Percentiles rank a stretch among this genome's conserved stretches.
These are phyloP conservation scores for Apiosordaria backusii DNA, from an alignment of 495 filamentous ascomycete species.

Conservation along the genomic window DNA sequence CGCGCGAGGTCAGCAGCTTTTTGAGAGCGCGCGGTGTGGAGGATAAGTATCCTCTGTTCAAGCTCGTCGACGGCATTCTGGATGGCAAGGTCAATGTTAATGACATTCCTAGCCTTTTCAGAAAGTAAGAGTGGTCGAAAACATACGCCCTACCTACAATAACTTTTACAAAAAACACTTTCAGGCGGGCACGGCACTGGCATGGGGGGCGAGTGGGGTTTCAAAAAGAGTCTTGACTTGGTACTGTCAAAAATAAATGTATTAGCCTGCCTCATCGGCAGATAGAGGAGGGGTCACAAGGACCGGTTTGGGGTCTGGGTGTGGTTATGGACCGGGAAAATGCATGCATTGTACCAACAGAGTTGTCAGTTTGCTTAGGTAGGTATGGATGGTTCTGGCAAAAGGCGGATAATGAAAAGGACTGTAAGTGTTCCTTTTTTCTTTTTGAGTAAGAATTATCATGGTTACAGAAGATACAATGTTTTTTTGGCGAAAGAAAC, in stretches of 20 bases:
- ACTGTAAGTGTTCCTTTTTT: background rate
- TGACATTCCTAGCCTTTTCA: slow-evolving; percentile 58
- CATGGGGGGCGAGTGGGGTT: background rate
- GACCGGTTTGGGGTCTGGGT: background rate
- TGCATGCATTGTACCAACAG: background rate
- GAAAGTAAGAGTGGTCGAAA: slow-evolving; percentile 20
- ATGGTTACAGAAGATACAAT: background rate
- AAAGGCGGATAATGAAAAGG: slow-evolving; percentile 6
- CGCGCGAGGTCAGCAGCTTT: slow-evolving; percentile 84
- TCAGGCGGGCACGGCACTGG: background rate
- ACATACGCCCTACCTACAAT: background rate
- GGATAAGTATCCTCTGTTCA: slow-evolving; percentile 86
- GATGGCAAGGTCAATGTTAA: slow-evolving; percentile 57
- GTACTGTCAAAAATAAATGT: background rate
- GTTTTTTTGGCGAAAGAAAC: background rate
- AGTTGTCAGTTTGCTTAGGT: background rate
- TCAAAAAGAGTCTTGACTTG: background rate
- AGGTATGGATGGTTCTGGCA: background rate
- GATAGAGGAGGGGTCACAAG: background rate
- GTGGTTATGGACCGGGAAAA: background rate
- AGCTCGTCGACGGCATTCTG: slow-evolving; percentile 69
- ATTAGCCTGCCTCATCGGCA: background rate
- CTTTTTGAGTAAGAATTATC: background rate
- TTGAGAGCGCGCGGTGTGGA: slow-evolving; percentile 72
- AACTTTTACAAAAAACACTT: too few species aligned